Evolutionary conservation across 805 yeast species (phyloP).

Genomic region (Wickerhamomyces sydowiorum): DNA sequence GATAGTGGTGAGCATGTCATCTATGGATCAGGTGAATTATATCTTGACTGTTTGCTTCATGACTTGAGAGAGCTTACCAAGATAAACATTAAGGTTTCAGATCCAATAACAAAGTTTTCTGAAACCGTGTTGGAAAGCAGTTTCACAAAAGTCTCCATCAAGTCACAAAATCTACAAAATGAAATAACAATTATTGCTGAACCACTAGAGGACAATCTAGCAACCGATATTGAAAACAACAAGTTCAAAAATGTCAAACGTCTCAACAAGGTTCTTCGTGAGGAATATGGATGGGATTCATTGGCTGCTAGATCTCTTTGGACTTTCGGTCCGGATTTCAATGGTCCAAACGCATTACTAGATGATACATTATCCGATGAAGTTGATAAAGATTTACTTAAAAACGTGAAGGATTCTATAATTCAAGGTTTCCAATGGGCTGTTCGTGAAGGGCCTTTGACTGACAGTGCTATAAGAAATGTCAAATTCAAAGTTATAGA

Average conservation of each 20-base stretch:
- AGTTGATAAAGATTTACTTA: constrained; percentile 49
- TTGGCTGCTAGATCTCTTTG: constrained; percentile 77
- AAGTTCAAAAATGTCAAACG: constrained; percentile 31
- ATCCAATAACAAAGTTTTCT: constrained; percentile 72
- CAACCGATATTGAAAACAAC: constrained; percentile 50
- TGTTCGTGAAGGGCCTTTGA: constrained; percentile 82
- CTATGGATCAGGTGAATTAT: constrained; percentile 81
- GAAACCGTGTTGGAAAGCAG: constrained; percentile 72
- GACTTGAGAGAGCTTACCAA: constrained; percentile 60
- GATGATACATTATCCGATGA: constrained; percentile 77
- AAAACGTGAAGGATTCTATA: constrained; percentile 46
- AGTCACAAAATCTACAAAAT: constrained; percentile 48
- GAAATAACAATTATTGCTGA: constrained; percentile 69
- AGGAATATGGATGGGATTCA: constrained; percentile 72
- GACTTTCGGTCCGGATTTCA: constrained; percentile 61
- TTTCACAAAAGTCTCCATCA: constrained; percentile 58
- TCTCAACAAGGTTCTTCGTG: constrained; percentile 50
- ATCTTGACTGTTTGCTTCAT: constrained; percentile 75
- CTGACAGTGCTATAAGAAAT: constrained; percentile 74
- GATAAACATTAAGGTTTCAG: constrained; percentile 75
- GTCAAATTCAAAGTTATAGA: constrained; percentile 69
- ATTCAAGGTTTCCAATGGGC: constrained; percentile 83
- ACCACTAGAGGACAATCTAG: constrained; percentile 56
- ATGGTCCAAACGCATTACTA: constrained; percentile 44
- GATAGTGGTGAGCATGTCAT: constrained; percentile 85